Base-by-base conservation (phyloP, 192 early-diverging fungal species). In the Gryganskiella cystojenkinii region DNA sequence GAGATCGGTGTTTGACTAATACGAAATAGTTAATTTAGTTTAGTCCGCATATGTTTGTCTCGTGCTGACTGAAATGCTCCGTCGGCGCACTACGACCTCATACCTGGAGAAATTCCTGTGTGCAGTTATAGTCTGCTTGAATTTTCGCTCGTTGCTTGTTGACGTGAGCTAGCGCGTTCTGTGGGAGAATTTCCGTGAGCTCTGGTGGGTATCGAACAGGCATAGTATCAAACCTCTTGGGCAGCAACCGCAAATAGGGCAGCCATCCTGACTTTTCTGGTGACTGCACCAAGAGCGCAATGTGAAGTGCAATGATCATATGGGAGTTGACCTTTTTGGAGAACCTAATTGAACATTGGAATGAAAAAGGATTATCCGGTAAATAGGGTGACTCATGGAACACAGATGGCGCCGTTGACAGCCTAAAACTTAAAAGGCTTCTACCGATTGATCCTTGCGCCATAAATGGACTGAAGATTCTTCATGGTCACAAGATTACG, bases 221-320 rank as follows among this genome's bases (percentile, higher is more conserved):
- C 70, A 88, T 79, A 8, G 80, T 85, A 45, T 85, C 70, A 61
- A 88, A 88, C 56, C 84, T 80, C 11, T 72, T 81, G 25, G 87
- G 87, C 43, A 88, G 54, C 56, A 88, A 19, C 46, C 73, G 61
- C 22, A 85, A 22, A 58, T 88, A 88, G 0, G 82, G 81, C 44
- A 79, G 64, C 80, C 85, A 86, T 61, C 80, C 67, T 2, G 70
- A 73, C 20, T 81, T 71, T 40, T 51, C 42, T 25, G 81, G 83
- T 22, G 71, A 56, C 15, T 54, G 68, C 3, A 81, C 56, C 61
- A 85, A 51, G 34, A 72, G 33, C 2, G 79, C 81, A 22, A 88
- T 68, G 54, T 88, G 79, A 17, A 86, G 59, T 0, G 85, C 83
- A 27, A 88, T 65, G 4, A 85, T 40, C 70, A 85, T 82, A 34